Evolutionary conservation across 257 asterid genomes (phyloP).

Genomic region (Primulina tabacum): DNA sequence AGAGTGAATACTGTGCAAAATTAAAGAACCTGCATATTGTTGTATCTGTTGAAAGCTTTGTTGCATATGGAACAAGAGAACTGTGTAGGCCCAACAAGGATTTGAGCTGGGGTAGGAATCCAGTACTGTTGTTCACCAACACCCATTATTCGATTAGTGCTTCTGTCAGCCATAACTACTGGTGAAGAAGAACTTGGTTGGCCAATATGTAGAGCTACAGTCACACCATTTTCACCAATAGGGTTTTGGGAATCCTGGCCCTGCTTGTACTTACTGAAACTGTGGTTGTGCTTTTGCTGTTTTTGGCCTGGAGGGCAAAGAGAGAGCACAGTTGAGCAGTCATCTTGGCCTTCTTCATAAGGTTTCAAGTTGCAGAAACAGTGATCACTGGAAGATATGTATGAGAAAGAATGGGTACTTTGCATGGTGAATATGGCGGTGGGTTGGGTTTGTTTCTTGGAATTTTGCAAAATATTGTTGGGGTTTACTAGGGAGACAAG

Average conservation of each 20-base stretch:
- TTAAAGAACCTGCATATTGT: slow-evolving; percentile 82
- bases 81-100: slow-evolving; percentile 87
- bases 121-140: slow-evolving; percentile 57
- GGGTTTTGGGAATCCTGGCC: slow-evolving; percentile 27
- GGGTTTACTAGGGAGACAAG: background rate
- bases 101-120: slow-evolving; percentile 87
- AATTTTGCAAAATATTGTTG: background rate
- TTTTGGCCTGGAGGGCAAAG: slow-evolving; percentile 80
- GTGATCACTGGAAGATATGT: slow-evolving; percentile 36
- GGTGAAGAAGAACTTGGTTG: slow-evolving; percentile 35
- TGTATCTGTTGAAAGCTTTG: slow-evolving; percentile 83
- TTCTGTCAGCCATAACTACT: slow-evolving; percentile 22
- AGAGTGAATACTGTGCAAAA: background rate
- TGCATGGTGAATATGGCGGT: slow-evolving; percentile 41
- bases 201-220: slow-evolving; percentile 69
- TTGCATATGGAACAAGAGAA: slow-evolving; percentile 78
- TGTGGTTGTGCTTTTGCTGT: slow-evolving; percentile 27
- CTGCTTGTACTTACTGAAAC: slow-evolving; percentile 28
- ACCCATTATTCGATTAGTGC: slow-evolving; percentile 27
- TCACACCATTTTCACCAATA: slow-evolving; percentile 38
- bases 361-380: slow-evolving; percentile 32
- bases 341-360: slow-evolving; percentile 37
- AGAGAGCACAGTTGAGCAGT: slow-evolving; percentile 56
- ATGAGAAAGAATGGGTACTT: slow-evolving; percentile 32
- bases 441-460: background rate